Percentiles rank a stretch among this genome's conserved stretches.
phyloP scores from a whole-genome alignment of 108 stramenopile genomes.

The Cyclotella baltica region DNA sequence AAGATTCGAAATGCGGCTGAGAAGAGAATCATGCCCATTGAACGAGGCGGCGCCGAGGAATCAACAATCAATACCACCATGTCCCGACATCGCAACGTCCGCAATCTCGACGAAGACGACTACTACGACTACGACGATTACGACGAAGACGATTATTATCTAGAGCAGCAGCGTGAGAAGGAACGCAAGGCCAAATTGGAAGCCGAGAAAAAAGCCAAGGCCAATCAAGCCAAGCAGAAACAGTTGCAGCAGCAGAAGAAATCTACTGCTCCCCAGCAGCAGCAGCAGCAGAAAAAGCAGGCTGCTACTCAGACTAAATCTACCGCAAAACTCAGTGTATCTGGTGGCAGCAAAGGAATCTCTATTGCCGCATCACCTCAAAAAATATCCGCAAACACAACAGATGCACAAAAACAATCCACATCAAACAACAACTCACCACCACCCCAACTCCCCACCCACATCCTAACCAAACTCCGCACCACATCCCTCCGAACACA shows the following conservation, averaged over 20 bases:
- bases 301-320: constrained; percentile 5
- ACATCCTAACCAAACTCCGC: constrained; percentile 33
- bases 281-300: constrained; percentile 19
- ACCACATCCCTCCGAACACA: constrained; percentile 27
- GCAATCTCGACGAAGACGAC: constrained; percentile 78
- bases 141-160: constrained; percentile 64
- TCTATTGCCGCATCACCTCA: not conserved
- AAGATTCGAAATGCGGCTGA: too few relatives aligned
- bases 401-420: not conserved
- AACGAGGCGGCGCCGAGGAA: too few relatives aligned
- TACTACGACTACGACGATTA: constrained; percentile 77
- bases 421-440: not conserved
- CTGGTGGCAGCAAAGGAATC: not conserved
- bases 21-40: too few relatives aligned
- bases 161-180: constrained; percentile 47
- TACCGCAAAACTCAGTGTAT: not conserved
- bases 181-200: constrained; percentile 39
- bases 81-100: constrained; percentile 84
- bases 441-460: constrained; percentile 1
- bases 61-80: too few relatives aligned
- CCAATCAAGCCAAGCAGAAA: constrained; percentile 41
- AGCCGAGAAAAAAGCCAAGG: constrained; percentile 49
- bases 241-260: constrained; percentile 16
- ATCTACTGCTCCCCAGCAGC: not conserved
- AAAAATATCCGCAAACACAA: not conserved